A percentile compares a stretch with the other conserved stretches of the same genome.
These are phyloP conservation scores for Leccinum subtestaceum DNA, from an alignment of 768 basidiomycete genomes.

Conservation along the genomic window DNA sequence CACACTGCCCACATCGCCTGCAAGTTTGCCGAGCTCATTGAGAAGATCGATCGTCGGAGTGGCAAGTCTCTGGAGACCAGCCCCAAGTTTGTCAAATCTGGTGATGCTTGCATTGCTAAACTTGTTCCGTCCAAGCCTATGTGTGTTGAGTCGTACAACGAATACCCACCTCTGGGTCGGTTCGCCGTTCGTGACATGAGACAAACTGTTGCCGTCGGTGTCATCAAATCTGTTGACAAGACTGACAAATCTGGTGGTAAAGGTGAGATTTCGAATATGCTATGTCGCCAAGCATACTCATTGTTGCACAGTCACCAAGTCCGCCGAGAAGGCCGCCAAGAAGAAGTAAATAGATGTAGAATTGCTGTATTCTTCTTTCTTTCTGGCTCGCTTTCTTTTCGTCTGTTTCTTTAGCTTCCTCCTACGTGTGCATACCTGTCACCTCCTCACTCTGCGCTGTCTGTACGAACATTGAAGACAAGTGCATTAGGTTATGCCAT, in stretches of 20 bases:
- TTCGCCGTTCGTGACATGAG: slow-evolving; percentile 99
- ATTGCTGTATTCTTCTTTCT: slow-evolving; percentile 63
- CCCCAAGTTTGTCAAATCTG: slow-evolving; percentile 99
- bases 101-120: slow-evolving; percentile 99
- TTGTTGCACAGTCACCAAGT: slow-evolving; percentile 71
- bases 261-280: slow-evolving; percentile 43
- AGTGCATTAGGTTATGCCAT: slow-evolving; percentile 24
- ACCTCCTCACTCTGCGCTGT: slow-evolving; percentile 38
- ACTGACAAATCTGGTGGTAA: slow-evolving; percentile 87
- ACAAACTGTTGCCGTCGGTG: slow-evolving; percentile 97
- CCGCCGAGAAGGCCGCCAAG: slow-evolving; percentile 94
- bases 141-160: slow-evolving; percentile 91
- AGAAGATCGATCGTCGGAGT: slow-evolving; percentile 99
- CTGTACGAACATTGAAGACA: slow-evolving; percentile 48
- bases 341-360: slow-evolving; percentile 92
- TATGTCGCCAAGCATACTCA: slow-evolving; percentile 8
- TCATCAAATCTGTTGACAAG: slow-evolving; percentile 98
- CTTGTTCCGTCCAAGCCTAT: slow-evolving; percentile 95
- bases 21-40: slow-evolving; percentile 97
- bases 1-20: slow-evolving; percentile 99
- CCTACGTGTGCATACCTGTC: slow-evolving; percentile 35
- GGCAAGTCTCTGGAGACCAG: slow-evolving; percentile 84
- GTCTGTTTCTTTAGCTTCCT: slow-evolving; percentile 34
- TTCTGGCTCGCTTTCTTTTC: slow-evolving; percentile 42
- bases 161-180: slow-evolving; percentile 99